Evolutionary conservation across 495 filamentous ascomycete genomes (phyloP).

Genomic region (Pyrenula aspistea): DNA sequence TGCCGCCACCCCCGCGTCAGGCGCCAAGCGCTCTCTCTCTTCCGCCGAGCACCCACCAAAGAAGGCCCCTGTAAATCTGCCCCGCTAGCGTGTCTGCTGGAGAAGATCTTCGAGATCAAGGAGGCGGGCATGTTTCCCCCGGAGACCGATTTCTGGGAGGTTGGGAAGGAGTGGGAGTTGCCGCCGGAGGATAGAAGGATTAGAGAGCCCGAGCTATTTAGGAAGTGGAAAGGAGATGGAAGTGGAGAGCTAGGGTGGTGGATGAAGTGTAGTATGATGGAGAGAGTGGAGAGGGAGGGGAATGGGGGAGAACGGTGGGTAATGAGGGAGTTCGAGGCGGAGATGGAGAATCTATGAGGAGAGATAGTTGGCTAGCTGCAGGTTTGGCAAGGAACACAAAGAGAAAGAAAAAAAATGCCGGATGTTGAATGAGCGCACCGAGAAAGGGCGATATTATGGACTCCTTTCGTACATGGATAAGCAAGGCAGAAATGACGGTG

Average conservation of each 20-base stretch:
- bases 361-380: too few relatives aligned
- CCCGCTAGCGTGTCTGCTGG: neutral
- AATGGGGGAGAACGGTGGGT: neutral
- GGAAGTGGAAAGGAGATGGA: neutral
- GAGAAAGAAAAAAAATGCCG: too few relatives aligned
- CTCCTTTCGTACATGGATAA: too few relatives aligned
- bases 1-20: slow-evolving; percentile 21
- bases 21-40: slow-evolving; percentile 20
- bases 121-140: neutral
- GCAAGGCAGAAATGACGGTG: too few relatives aligned
- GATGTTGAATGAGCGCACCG: too few relatives aligned
- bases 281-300: neutral
- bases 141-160: neutral
- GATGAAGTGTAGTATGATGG: neutral
- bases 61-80: neutral
- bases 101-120: neutral
- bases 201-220: neutral
- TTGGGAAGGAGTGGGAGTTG: neutral
- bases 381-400: too few relatives aligned
- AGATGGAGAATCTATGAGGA: neutral
- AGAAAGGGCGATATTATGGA: too few relatives aligned
- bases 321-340: neutral
- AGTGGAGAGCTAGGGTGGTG: neutral
- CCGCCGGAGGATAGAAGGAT: neutral
- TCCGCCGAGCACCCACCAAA: slow-evolving; percentile 10